phyloP scores from a whole-genome alignment of 306 rosid species.

The Potentilla sterilis region DNA sequence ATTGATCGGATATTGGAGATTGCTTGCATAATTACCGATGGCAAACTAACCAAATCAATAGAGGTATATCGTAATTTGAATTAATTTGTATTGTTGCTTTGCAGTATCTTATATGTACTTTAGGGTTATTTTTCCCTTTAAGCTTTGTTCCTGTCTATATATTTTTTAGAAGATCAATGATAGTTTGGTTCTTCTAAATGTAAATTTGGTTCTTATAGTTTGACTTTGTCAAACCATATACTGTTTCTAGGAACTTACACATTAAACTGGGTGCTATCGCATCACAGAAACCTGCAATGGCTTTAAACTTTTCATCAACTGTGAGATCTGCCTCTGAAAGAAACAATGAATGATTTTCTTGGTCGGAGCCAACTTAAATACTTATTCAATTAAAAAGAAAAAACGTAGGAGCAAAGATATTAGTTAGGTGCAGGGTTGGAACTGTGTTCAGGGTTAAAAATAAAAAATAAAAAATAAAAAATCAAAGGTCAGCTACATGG shows the following conservation, averaged over 20 bases:
- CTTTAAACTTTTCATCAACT: background rate
- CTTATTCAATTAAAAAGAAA: background rate
- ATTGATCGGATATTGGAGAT: slow-evolving; percentile 89
- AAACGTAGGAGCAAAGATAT: background rate
- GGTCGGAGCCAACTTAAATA: background rate
- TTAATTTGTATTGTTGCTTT: slow-evolving; percentile 14
- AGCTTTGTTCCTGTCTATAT: background rate
- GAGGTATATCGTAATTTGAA: slow-evolving; percentile 51
- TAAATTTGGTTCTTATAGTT: background rate
- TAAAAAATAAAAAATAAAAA: no score
- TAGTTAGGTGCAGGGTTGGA: background rate
- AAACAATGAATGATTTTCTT: background rate
- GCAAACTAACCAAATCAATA: slow-evolving; percentile 58
- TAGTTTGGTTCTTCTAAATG: background rate
- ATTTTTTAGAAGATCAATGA: background rate
- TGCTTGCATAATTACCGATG: slow-evolving; percentile 91
- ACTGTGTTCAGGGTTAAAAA: no score
- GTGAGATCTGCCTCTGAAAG: background rate
- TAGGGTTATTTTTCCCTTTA: background rate
- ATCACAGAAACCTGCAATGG: background rate
- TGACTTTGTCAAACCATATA: background rate
- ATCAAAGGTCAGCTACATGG: no score
- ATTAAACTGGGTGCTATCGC: background rate
- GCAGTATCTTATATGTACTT: background rate
- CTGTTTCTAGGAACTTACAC: background rate